Evolutionary conservation across 2,329 filamentous ascomycete species (phyloP).

Genomic region (Pyrenochaeta sp.): DNA sequence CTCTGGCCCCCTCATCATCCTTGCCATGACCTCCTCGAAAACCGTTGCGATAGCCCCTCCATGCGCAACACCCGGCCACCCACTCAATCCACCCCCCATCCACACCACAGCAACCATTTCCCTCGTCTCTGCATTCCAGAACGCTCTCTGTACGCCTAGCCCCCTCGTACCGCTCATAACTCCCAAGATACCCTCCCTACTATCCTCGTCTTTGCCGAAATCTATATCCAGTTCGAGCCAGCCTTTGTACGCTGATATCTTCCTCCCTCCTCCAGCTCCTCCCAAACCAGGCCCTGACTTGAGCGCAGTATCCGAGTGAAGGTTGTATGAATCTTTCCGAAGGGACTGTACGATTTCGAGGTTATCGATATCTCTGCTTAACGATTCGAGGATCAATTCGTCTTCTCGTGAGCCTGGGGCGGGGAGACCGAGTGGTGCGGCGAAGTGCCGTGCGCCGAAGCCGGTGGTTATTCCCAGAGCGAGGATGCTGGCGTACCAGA

Average conservation of each 20-base stretch:
- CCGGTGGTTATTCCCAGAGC: conserved; percentile 35
- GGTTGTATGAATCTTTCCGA: conserved; percentile 36
- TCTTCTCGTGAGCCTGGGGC: conserved; percentile 41
- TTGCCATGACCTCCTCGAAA: conserved; percentile 73
- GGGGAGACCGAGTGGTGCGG: conserved; percentile 35
- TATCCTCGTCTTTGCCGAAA: conserved; percentile 23
- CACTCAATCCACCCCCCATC: conserved; percentile 70
- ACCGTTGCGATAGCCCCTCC: conserved; percentile 74
- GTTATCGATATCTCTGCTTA: conserved; percentile 37
- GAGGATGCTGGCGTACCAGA: conserved; percentile 44
- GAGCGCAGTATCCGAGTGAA: conserved; percentile 34
- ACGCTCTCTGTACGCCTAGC: conserved; percentile 66
- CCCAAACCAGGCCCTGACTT: conserved; percentile 18
- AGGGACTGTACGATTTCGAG: conserved; percentile 45
- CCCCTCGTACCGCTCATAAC: conserved; percentile 49
- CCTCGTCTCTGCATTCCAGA: conserved; percentile 67
- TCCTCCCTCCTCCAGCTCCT: conserved; percentile 3
- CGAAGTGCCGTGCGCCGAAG: conserved; percentile 35
- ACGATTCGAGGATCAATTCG: conserved; percentile 33
- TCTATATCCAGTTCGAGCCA: conserved; percentile 45
- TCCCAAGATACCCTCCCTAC: conserved; percentile 40
- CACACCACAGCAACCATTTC: conserved; percentile 71
- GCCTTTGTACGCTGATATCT: conserved; percentile 26
- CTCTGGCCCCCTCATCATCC: conserved; percentile 66
- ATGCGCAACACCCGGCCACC: conserved; percentile 77